Evolutionary conservation across 2,329 filamentous ascomycete species (phyloP), one percentile per base, ranked within the genome.

Genomic region (Dactylellina cionopaga): DNA sequence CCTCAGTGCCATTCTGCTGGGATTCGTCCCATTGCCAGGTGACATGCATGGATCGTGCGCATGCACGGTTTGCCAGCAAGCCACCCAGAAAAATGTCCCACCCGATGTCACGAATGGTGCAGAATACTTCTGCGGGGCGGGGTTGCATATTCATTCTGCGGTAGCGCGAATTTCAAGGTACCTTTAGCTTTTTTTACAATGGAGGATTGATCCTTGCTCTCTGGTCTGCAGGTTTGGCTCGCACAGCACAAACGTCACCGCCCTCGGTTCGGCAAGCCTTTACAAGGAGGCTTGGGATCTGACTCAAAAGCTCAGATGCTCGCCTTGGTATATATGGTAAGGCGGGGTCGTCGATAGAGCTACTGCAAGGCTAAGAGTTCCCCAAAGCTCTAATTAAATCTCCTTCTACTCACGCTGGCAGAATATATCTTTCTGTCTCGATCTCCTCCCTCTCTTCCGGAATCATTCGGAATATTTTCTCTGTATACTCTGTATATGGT

Each of bases 211-310:
- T 72, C 66, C 66, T 54, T 71, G 66, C 46, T 51, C n/a, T 47
- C 24, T 37, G 43, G 46, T 58, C 39, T 65, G 52, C 54, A 72
- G 59, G 59, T 72, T 72, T 56, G 68, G 43, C 59, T 41, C 54
- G 68, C 68, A 56, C 66, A 59, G 59, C 59, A 59, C 58, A 51
- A 65, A 72, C 68, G 68, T 72, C 68, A 65, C 63, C 65, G 68
- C 47, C 43, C 43, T 58, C 65, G 51, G 15, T 41, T 47, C 63
- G 51, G 37, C 29, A 47, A 46, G 63, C 37, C 43, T 49, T 37
- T 39, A 27, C 11, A 15, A 41, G 52, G 25, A 33, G 46, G 52
- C 63, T 68, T 37, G 51, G 63, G 54, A 60, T 65, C 52, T 65
- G 66, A 64, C 66, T 70, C 65, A 24, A 51, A 63, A 56, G 39